Base-by-base conservation (phyloP, 495 filamentous ascomycete genomes). In the Xylaria scruposa region DNA sequence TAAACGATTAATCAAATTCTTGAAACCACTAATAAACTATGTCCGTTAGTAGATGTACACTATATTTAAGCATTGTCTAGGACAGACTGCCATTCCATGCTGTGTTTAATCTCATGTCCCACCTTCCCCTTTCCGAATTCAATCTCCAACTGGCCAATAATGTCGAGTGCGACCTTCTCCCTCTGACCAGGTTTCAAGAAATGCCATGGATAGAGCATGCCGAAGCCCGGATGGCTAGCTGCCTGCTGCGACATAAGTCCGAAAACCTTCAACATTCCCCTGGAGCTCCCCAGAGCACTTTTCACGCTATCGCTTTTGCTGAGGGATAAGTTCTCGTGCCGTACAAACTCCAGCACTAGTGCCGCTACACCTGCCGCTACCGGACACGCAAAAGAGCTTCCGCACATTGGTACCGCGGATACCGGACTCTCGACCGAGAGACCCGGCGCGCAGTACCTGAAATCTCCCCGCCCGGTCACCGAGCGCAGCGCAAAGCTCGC, bases 401-500 rank as follows among this genome's bases (percentile, higher is more conserved):
- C 49, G n/a, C 49, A 53, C 49, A 53, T 53, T 1, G 49, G 49
- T n/a, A 8, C 49, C 6, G 49, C 19, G 49, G 49, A 53, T 13
- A n/a, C 19, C n/a, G 49, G 49, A n/a, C 49, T 53, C 3, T 10
- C 5, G 19, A 53, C 49, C 49, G 49, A 53, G n/a, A 53, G 49
- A n/a, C 49, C 49, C 19, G 49, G 49, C n/a, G 49, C n/a, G 49
- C 49, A 53, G 49, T 53, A 53, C n/a, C 49, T 7, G 49, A 53
- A 5, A n/a, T n/a, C 49, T 10, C 49, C 49, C 6, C 8, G 2
- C 21, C 49, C 49, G 19, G 8, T 5, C 5, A 53, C 5, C 0
- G 19, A n/a, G 49, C 49, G 49, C 49, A 53, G n/a, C 0, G 49
- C 49, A 9, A 53, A 53, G 4, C n/a, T 5, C 2, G 49, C 49